These are phyloP conservation scores for Echria macrotheca DNA, from an alignment of 495 filamentous ascomycete genomes.

Conservation along the genomic window DNA sequence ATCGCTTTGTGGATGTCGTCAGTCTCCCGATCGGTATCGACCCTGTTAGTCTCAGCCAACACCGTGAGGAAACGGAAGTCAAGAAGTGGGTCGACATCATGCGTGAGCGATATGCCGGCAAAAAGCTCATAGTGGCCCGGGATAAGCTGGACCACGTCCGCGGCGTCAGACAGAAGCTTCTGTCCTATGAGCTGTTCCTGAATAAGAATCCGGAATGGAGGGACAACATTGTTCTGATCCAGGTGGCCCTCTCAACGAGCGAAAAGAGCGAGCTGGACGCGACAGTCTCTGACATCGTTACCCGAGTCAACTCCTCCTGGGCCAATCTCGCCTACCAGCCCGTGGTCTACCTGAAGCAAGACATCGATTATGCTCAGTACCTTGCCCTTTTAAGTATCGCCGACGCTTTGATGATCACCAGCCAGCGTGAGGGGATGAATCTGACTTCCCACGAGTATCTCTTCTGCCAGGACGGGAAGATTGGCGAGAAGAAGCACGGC, in stretches of 20 bases:
- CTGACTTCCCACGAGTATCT: slow-evolving; percentile 88
- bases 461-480: slow-evolving; percentile 83
- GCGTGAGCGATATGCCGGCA: slow-evolving; percentile 71
- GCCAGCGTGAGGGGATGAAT: slow-evolving; percentile 93
- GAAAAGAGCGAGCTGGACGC: slow-evolving; percentile 82
- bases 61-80: slow-evolving; percentile 68
- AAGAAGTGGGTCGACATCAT: slow-evolving; percentile 72
- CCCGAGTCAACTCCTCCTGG: slow-evolving; percentile 81
- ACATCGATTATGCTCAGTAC: slow-evolving; percentile 85
- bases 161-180: slow-evolving; percentile 83
- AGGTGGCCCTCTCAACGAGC: slow-evolving; percentile 83
- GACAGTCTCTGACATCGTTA: slow-evolving; percentile 85
- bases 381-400: slow-evolving; percentile 82
- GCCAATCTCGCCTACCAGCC: slow-evolving; percentile 85
- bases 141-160: slow-evolving; percentile 91
- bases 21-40: slow-evolving; percentile 78
- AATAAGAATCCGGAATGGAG: slow-evolving; percentile 87
- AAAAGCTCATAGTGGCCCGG: slow-evolving; percentile 82
- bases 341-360: slow-evolving; percentile 90
- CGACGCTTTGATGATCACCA: slow-evolving; percentile 87
- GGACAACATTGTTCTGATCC: slow-evolving; percentile 81
- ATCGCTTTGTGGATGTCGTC: slow-evolving; percentile 82
- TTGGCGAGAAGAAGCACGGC: slow-evolving; percentile 67
- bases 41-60: slow-evolving; percentile 64
- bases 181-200: slow-evolving; percentile 89